Base-by-base conservation (phyloP, 1,284 basidiomycete genomes). In the Mycena citricolor region DNA sequence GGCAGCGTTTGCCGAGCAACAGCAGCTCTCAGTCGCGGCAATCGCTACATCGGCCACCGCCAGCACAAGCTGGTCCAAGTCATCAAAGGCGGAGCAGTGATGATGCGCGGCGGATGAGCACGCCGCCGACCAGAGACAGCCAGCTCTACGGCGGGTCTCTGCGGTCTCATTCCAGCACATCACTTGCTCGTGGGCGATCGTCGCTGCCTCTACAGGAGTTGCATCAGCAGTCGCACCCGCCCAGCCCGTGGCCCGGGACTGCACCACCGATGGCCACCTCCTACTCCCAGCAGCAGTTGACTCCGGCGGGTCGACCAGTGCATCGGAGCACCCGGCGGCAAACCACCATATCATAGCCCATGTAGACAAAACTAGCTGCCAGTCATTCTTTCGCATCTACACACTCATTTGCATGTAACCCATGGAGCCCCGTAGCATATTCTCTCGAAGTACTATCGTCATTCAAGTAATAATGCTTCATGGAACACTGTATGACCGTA, bases 181-280 rank as follows among this genome's bases (percentile, higher is more conserved):
- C 42, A 7, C 21, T 60, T 11, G 32, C 58, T 12, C 57, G 62
- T 12, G 63, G 66, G 10, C 57, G 61, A 22, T 49, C 61, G 10
- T 25, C 54, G 21, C 45, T 57, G 10, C 60, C 61, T 19, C 41
- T 41, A 16, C n/a, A 46, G 20, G 42, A 49, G 10, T 25, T 32
- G 14, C 49, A 32, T 14, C 37, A 51, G 21, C 42, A 34, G 8
- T 28, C 39, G 20, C 54, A 36, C 14, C 44, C 13, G 21, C 47
- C 39, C 14, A 22, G 32, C 7, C 61, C 61, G 1, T 68, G 56
- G 41, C 65, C 68, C 2, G 70, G 69, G 69, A 66, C 66, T 2
- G 64, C 66, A 12, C 49, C 68, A 19, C 68, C 68, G 10, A 59
- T 49, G 26, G 42, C 39, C 10, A 54, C 44, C 4, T 46, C 44